Base-by-base conservation (phyloP, 163 green algal genomes). In the Prototheca wickerhamii region DNA sequence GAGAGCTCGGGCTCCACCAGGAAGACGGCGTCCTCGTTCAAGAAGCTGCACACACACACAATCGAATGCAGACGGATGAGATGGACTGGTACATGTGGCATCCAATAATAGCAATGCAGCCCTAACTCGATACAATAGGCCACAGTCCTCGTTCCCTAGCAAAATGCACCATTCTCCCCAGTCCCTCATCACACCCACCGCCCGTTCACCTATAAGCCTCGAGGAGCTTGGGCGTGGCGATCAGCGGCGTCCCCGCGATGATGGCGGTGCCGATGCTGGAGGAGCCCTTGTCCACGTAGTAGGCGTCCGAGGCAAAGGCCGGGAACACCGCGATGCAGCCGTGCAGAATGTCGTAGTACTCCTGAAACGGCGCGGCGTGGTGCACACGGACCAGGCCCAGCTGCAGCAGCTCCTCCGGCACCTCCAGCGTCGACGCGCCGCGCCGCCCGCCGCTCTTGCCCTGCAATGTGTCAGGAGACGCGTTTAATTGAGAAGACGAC, bases 271-370 rank as follows among this genome's bases (percentile, higher is more conserved):
- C 75, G 3, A 82, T 63, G 29, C 58, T 60, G 4, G 63, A 73
- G 31, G 53, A 70, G 3, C 35, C 64, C 64, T 79, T 79, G 43
- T 66, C 61, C 37, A 56, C 33, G 32, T 74, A 79, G 65, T 82
- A 82, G 25, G 63, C 63, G 29, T 67, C 31, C 1, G 52, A 65
- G 40, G 58, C 59, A 68, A 82, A 82, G 40, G 75, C 66, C 43
- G 75, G 75, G 28, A 74, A 52, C 25, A 82, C 34, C 17, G 75
- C 75, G 5, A 79, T 20, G 60, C 71, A 77, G 26, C 29, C 23
- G 23, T 74, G 67, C 40, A 82, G 58, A 10, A 66, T 25, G 46
- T 71, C 66, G 46, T 79, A 82, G 58, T 76, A 82, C 26, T 74
- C 67, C 63, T 74, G 68, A 58, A 77, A 77, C 25, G 70, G 70